These are phyloP conservation scores for Hyphodiscus hymeniophilus DNA, from an alignment of 495 filamentous ascomycete species.

Conservation along the genomic window DNA sequence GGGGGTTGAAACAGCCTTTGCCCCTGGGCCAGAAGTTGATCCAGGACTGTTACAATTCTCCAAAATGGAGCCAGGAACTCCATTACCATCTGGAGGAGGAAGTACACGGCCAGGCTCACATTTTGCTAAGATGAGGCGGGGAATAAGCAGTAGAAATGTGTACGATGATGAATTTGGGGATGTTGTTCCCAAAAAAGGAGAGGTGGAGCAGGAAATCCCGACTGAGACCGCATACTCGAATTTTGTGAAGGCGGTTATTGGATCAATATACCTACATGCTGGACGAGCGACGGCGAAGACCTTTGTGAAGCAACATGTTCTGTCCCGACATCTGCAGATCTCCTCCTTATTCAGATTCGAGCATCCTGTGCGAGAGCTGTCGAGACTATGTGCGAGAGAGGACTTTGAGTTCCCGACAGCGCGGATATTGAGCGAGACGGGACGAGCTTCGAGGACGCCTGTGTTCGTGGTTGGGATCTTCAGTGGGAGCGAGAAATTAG, in stretches of 20 bases:
- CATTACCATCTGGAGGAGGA: slow-evolving; percentile 25
- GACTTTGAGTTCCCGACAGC: slow-evolving; percentile 84
- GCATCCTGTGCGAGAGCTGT: slow-evolving; percentile 72
- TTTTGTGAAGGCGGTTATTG: slow-evolving; percentile 74
- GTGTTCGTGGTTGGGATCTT: slow-evolving; percentile 95
- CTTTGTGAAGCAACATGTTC: slow-evolving; percentile 76
- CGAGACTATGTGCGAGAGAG: slow-evolving; percentile 73
- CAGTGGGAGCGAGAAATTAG: slow-evolving; percentile 78
- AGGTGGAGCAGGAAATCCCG: slow-evolving; percentile 20
- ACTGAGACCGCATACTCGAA: slow-evolving; percentile 44
- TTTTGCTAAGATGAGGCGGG: too few species aligned
- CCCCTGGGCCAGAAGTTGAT: slow-evolving; percentile 84
- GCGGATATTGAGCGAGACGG: slow-evolving; percentile 79
- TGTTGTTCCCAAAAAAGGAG: slow-evolving; percentile 3
- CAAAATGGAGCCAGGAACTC: slow-evolving; percentile 45
- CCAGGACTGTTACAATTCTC: slow-evolving; percentile 84
- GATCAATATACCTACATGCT: slow-evolving; percentile 77
- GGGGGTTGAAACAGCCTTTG: slow-evolving; percentile 80
- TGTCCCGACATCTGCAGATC: slow-evolving; percentile 71
- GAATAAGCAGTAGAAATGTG: slow-evolving; percentile 60
- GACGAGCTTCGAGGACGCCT: slow-evolving; percentile 68
- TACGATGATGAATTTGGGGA: slow-evolving; percentile 79
- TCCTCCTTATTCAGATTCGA: slow-evolving; percentile 72
- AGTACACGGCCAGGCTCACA: slow-evolving; percentile 33
- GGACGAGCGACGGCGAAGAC: slow-evolving; percentile 57